A percentile compares a stretch with the other conserved stretches of the same genome.
phyloP scores from a whole-genome alignment of 148 eudicot species.

The Spergularia marina region DNA sequence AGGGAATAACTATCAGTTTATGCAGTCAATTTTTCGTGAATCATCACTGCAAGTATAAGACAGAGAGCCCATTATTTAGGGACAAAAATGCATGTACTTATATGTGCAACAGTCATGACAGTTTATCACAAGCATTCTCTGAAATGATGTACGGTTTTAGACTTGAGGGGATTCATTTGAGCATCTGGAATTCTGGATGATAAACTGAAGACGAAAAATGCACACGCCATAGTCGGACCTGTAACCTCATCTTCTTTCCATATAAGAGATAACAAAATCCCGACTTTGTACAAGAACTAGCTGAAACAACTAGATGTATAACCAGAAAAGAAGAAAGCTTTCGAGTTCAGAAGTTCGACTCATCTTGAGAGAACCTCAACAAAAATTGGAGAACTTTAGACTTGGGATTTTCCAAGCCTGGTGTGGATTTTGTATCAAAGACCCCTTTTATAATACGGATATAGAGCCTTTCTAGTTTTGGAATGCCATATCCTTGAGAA shows the following conservation, averaged over 20 bases:
- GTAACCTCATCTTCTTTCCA: slow-evolving; percentile 26
- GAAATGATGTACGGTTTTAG: too few species aligned
- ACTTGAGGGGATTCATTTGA: neutral
- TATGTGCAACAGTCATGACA: too few species aligned
- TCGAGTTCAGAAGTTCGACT: slow-evolving; percentile 56
- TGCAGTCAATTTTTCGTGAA: too few species aligned
- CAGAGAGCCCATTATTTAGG: too few species aligned
- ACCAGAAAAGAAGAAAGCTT: slow-evolving; percentile 20
- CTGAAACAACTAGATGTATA: slow-evolving; percentile 21
- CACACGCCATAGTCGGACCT: slow-evolving; percentile 4
- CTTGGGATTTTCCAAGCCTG: slow-evolving; percentile 41
- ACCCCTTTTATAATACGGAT: slow-evolving; percentile 74
- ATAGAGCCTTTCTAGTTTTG: slow-evolving; percentile 86
- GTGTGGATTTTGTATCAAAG: slow-evolving; percentile 49
- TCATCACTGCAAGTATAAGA: too few species aligned
- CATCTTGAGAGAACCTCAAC: slow-evolving; percentile 51
- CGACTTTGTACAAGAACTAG: slow-evolving; percentile 34
- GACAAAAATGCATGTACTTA: too few species aligned
- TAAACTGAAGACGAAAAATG: neutral
- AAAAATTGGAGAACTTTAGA: slow-evolving; percentile 65
- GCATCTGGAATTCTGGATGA: neutral
- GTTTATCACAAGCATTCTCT: too few species aligned
- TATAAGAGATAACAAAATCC: slow-evolving; percentile 23
- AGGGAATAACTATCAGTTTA: too few species aligned
- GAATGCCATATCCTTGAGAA: slow-evolving; percentile 61